Percentiles rank a stretch among this genome's conserved stretches.
Conservation (phyloP, 2,329 filamentous ascomycete genomes). For the Aspergillus transmontanensis region DNA sequence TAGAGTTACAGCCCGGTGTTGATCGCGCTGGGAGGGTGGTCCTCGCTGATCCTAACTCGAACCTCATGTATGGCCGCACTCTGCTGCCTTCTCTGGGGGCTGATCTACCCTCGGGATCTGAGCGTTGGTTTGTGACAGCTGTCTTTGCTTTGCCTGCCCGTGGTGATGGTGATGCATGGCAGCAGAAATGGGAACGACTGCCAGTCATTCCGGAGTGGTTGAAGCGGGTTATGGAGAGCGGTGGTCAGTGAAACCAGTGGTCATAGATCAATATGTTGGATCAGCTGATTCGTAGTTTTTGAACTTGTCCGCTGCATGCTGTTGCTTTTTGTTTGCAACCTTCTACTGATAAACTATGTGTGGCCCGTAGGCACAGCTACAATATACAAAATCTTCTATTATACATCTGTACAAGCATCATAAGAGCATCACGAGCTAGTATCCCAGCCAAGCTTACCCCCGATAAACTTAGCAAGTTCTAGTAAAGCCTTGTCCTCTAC, state of each 20-base stretch:
- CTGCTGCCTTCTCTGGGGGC: slow-evolving; percentile 70
- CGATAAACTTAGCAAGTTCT: slow-evolving; percentile 30
- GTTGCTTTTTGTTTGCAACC: not conserved
- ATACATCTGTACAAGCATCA: not conserved
- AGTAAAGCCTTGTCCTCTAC: slow-evolving; percentile 19
- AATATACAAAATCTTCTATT: not conserved
- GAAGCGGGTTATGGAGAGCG: slow-evolving; percentile 49
- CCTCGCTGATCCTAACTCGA: slow-evolving; percentile 77
- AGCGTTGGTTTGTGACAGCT: slow-evolving; percentile 68
- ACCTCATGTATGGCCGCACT: slow-evolving; percentile 71
- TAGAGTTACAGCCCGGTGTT: slow-evolving; percentile 43
- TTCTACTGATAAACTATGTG: not conserved
- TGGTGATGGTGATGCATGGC: slow-evolving; percentile 45
- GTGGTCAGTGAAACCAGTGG: not conserved
- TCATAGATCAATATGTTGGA: not conserved
- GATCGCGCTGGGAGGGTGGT: slow-evolving; percentile 64
- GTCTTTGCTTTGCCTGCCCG: slow-evolving; percentile 70
- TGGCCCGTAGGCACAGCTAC: not conserved
- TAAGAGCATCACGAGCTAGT: not conserved
- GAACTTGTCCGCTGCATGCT: not conserved
- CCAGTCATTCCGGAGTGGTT: slow-evolving; percentile 66
- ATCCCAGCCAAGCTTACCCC: slow-evolving; percentile 26
- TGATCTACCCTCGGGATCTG: slow-evolving; percentile 60
- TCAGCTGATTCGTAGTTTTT: not conserved
- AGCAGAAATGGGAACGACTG: slow-evolving; percentile 62